Percentiles rank a stretch among this genome's conserved stretches.
phyloP scores from a whole-genome alignment of 805 yeast species.

The Ogataea trehalophila region DNA sequence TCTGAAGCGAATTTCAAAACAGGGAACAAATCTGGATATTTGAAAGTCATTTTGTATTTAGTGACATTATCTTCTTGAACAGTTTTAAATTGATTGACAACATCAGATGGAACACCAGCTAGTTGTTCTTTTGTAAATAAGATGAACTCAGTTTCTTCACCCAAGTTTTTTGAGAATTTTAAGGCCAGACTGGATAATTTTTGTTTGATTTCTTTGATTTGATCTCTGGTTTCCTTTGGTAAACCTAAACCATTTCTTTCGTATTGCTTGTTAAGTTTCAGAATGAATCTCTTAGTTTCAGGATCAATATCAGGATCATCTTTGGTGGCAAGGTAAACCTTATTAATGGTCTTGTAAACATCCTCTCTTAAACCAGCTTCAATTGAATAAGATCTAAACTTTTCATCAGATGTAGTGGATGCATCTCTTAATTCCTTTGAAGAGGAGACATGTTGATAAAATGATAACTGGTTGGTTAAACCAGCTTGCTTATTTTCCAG shows the following conservation, averaged over 20 bases:
- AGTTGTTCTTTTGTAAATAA: constrained; percentile 61
- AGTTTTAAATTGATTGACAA: constrained; percentile 52
- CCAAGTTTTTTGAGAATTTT: constrained; percentile 58
- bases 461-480: constrained; percentile 48
- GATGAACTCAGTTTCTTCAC: constrained; percentile 62
- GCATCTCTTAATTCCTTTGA: constrained; percentile 67
- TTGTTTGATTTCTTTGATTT: constrained; percentile 54
- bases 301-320: constrained; percentile 35
- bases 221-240: constrained; percentile 47
- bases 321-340: constrained; percentile 39
- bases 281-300: constrained; percentile 54
- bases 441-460: constrained; percentile 69
- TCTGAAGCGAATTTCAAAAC: constrained; percentile 66
- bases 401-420: constrained; percentile 57
- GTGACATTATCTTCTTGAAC: constrained; percentile 37
- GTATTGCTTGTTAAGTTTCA: constrained; percentile 51
- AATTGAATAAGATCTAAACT: constrained; percentile 51
- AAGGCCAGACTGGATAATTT: constrained; percentile 53
- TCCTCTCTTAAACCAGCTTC: constrained; percentile 66
- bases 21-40: constrained; percentile 77
- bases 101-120: constrained; percentile 68
- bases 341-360: constrained; percentile 54
- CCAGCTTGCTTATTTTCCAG: constrained; percentile 46
- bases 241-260: constrained; percentile 68
- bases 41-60: constrained; percentile 63